Evolutionary conservation across 345 rosid species (phyloP).

Genomic region (Xanthoceras sorbifolium): DNA sequence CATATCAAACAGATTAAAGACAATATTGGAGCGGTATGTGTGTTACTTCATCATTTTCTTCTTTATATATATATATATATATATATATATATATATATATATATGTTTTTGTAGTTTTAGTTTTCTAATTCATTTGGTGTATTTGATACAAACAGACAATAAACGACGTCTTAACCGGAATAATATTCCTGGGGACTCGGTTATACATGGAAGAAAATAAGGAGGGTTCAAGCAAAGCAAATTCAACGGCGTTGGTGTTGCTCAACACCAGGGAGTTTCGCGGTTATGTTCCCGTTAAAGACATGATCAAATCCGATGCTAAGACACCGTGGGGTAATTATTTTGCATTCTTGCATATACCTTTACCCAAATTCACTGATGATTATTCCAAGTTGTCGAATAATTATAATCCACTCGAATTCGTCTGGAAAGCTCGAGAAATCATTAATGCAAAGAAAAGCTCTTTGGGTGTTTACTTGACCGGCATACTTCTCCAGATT

Average conservation of each 20-base stretch:
- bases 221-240: constrained; percentile 5
- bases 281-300: constrained; percentile 36
- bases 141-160: constrained; percentile 29
- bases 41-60: neutral
- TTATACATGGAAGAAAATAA: constrained; percentile 38
- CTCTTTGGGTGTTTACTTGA: constrained; percentile 35
- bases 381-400: neutral
- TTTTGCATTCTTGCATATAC: constrained; percentile 38
- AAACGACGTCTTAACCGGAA: constrained; percentile 43
- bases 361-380: constrained; percentile 30
- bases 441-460: constrained; percentile 34
- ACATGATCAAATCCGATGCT: constrained; percentile 37
- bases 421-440: constrained; percentile 26
- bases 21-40: constrained; percentile 26
- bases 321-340: constrained; percentile 49
- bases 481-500: constrained; percentile 28
- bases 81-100: too few relatives aligned
- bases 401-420: constrained; percentile 36
- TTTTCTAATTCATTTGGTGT: neutral
- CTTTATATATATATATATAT: too few relatives aligned
- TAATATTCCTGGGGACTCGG: constrained; percentile 38
- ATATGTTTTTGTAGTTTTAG: neutral
- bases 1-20: constrained; percentile 30
- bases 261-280: constrained; percentile 38
- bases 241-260: constrained; percentile 37